Percentiles rank a stretch among this genome's conserved stretches.
Evolutionary conservation across 2,329 filamentous ascomycete genomes (phyloP).

Genomic region (Colletotrichum echinochloae): DNA sequence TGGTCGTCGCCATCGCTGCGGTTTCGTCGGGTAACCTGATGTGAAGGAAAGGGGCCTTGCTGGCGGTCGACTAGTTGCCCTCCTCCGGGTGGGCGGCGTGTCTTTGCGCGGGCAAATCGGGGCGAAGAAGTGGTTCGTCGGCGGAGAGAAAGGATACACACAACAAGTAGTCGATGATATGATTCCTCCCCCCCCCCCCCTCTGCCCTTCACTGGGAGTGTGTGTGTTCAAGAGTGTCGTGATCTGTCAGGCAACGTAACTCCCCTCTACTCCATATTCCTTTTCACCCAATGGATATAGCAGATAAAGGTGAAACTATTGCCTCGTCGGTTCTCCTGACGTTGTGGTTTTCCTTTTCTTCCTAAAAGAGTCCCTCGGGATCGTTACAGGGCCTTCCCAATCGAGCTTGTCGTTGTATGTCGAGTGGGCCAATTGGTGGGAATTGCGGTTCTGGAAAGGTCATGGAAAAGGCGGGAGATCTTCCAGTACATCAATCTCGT

Average conservation of each 20-base stretch:
- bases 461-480: neutral
- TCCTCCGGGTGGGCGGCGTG: neutral
- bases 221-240: neutral
- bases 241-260: neutral
- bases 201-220: neutral
- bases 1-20: conserved; percentile 25
- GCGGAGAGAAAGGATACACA: neutral
- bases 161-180: neutral
- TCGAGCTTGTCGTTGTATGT: neutral
- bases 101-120: neutral
- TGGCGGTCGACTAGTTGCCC: neutral
- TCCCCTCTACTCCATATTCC: neutral
- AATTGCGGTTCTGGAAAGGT: neutral
- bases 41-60: neutral
- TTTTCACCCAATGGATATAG: neutral
- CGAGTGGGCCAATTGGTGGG: neutral
- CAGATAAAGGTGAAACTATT: neutral
- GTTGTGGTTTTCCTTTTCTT: neutral
- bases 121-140: neutral
- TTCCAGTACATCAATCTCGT: neutral
- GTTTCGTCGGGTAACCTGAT: too few species aligned
- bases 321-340: neutral
- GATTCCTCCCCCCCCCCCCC: too few species aligned
- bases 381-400: neutral
- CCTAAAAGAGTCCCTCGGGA: neutral